Percentiles rank a stretch among this genome's conserved stretches.
These are phyloP conservation scores for Lactarius quietus DNA, from an alignment of 768 basidiomycete genomes.

Conservation along the genomic window DNA sequence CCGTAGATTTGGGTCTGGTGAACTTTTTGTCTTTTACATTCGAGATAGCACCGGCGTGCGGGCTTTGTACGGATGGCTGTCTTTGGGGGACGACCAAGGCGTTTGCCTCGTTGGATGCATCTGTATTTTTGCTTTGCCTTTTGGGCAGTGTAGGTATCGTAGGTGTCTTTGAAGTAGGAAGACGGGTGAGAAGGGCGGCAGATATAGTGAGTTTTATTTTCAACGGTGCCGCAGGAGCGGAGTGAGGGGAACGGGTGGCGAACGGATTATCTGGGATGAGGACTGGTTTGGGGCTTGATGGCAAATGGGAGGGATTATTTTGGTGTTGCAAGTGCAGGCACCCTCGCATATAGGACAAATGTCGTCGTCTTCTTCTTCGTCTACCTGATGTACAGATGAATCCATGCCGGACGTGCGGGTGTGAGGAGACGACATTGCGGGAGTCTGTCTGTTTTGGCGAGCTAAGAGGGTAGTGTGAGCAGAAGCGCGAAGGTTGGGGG, in stretches of 20 bases:
- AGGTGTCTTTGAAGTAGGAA: not conserved
- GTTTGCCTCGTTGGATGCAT: conserved; percentile 15
- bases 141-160: conserved; percentile 9
- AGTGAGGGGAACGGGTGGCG: conserved; percentile 5
- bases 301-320: conserved; percentile 17
- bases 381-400: conserved; percentile 37
- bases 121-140: conserved; percentile 17
- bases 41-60: not conserved
- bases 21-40: conserved; percentile 16
- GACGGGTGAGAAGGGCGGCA: conserved; percentile 22
- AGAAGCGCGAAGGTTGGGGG: conserved; percentile 10
- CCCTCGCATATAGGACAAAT: conserved; percentile 91
- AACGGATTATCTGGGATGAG: conserved; percentile 7
- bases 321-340: conserved; percentile 74
- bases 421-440: conserved; percentile 66
- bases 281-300: conserved; percentile 8
- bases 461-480: conserved; percentile 32
- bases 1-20: conserved; percentile 13
- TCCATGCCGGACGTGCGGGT: conserved; percentile 58
- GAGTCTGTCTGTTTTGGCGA: conserved; percentile 48
- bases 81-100: conserved; percentile 16
- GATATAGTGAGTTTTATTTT: conserved; percentile 29
- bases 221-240: conserved; percentile 15
- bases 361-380: conserved; percentile 83
- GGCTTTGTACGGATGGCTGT: not conserved